Conservation (phyloP, 73 alveolate species). For the Paramecium caudatum region DNA sequence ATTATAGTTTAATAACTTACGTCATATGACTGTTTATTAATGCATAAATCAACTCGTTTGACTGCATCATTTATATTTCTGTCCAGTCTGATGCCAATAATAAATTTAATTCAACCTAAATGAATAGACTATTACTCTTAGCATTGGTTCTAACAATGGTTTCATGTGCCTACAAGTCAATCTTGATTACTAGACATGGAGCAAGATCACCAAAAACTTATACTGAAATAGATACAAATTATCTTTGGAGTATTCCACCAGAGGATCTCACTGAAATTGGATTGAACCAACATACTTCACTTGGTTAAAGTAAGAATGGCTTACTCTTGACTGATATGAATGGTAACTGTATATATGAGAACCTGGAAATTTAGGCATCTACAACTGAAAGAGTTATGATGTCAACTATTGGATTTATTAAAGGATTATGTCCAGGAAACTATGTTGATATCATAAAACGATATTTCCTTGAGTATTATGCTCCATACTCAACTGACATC, state of each 20-base stretch:
- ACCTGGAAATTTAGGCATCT: slow-evolving; percentile 56
- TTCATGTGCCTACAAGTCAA: slow-evolving; percentile 12
- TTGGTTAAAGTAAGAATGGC: slow-evolving; percentile 3
- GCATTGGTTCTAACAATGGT: slow-evolving; percentile 21
- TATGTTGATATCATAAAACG: background rate
- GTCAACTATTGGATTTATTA: slow-evolving; percentile 56
- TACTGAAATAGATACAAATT: slow-evolving; percentile 56
- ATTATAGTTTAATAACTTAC: background rate
- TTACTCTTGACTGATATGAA: background rate
- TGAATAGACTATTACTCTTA: no score
- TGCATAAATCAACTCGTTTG: background rate
- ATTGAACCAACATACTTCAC: slow-evolving; percentile 9
- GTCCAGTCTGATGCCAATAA: no score
- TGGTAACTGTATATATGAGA: slow-evolving; percentile 53
- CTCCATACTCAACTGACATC: background rate
- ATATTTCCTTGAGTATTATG: slow-evolving; percentile 47
- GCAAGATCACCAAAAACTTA: slow-evolving; percentile 67
- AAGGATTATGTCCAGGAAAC: slow-evolving; percentile 53
- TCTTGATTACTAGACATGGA: slow-evolving; percentile 56
- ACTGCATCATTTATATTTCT: slow-evolving; percentile 20
- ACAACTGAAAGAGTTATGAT: slow-evolving; percentile 46
- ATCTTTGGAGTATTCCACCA: slow-evolving; percentile 37
- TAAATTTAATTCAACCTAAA: no score
- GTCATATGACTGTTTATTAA: slow-evolving; percentile 30
- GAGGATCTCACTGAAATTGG: slow-evolving; percentile 61